Base-by-base conservation (phyloP, 257 asterid species). In the Salvia rosmarinus region DNA sequence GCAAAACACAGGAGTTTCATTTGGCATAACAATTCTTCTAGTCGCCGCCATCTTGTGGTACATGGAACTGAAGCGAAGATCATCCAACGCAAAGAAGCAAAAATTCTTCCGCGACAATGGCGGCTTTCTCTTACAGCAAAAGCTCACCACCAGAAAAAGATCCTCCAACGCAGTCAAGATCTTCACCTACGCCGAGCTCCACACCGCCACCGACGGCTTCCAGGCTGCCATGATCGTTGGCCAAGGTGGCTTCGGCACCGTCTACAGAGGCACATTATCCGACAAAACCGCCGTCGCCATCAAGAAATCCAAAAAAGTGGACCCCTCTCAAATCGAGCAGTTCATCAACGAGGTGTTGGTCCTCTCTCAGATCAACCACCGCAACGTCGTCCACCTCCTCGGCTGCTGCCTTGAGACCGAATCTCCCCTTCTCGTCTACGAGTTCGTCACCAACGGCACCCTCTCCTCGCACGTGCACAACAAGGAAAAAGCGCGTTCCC, bases 371-470 rank as follows among this genome's bases (percentile, higher is more conserved):
- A 35, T 82, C 55, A 79, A 74, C 50, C 82, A 70, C 20, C 57
- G 74, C 46, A 70, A 77, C 28, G 78, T 79, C 0, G 84, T 82
- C 2, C 68, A 50, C 34, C 83, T 78, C 19, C 46, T 82, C 0
- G 83, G 83, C 17, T 75, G 86, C 23, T 82, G 84, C 52, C 52
- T 82, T 6, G 80, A 82, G 69, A 76, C 64, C 4, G 70, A 82
- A 61, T 70, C 66, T 40, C 82, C 86, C 1, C 46, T 73, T 30
- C 64, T 82, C 12, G 83, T 79, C 0, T 79, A 79, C 32, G 84
- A 79, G 19, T 76, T 76, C 70, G 61, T 76, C 56, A 3, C 9
- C 61, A 79, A 76, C 12, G 80, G 84, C 21, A 79, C 84, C 10
- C 78, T 76, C 11, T 65, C 50, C 19, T 73, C 68, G 3, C 80